phyloP scores from a whole-genome alignment of 2,329 filamentous ascomycete genomes.

The Zasmidium citrigriseum region DNA sequence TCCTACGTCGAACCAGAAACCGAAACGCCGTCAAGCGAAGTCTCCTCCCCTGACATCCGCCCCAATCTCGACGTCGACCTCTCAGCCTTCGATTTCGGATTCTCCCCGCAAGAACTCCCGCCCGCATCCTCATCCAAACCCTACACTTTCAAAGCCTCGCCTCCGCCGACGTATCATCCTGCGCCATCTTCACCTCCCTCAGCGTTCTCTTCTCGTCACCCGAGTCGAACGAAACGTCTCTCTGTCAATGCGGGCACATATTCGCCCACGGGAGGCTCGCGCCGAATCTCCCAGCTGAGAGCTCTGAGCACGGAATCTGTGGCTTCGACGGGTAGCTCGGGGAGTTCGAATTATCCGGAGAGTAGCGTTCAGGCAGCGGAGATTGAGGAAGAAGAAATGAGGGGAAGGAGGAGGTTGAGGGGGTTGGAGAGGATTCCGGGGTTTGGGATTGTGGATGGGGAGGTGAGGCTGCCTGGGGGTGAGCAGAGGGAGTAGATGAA shows the following conservation, averaged over 20 bases:
- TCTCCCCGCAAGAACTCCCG: not conserved
- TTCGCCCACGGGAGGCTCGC: constrained; percentile 4
- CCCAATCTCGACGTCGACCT: constrained; percentile 4
- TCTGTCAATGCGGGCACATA: constrained; percentile 12
- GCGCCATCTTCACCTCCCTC: not conserved
- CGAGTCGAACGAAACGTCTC: not conserved
- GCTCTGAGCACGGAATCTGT: constrained; percentile 10
- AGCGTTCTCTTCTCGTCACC: not conserved
- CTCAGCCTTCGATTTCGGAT: constrained; percentile 16
- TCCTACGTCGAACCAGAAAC: constrained; percentile 4
- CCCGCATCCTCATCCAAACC: not conserved
- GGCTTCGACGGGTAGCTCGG: constrained; percentile 5
- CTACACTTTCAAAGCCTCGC: not conserved
- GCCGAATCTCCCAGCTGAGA: not conserved
- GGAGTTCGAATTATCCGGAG: constrained; percentile 21
- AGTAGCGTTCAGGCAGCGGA: constrained; percentile 19
- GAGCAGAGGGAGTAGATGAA: too few relatives aligned
- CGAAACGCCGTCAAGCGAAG: constrained; percentile 1
- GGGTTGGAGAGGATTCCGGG: constrained; percentile 7
- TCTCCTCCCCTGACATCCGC: not conserved
- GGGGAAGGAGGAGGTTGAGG: constrained; percentile 14
- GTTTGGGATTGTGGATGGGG: constrained; percentile 8
- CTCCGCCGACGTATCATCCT: constrained; percentile 3
- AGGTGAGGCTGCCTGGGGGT: not conserved
- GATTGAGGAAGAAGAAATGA: constrained; percentile 16